A percentile compares a stretch with the other conserved stretches of the same genome.
These are phyloP conservation scores for Anisodus acutangulus DNA, from an alignment of 257 asterid genomes.

Conservation along the genomic window DNA sequence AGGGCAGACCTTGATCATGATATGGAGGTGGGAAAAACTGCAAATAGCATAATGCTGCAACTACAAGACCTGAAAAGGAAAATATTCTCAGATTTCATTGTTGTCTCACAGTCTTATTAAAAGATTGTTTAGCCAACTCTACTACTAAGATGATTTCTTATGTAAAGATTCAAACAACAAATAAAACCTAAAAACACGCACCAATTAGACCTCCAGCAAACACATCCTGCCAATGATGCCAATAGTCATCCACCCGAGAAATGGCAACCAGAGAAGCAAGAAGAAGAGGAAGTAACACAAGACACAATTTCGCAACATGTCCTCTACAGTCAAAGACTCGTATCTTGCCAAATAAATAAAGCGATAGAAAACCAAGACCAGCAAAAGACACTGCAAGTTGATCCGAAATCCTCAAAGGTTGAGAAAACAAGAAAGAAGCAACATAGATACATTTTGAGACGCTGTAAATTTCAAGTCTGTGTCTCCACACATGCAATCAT, in stretches of 20 bases:
- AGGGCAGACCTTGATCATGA: constrained; percentile 58
- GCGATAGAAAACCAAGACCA: constrained; percentile 77
- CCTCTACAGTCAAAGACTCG: constrained; percentile 72
- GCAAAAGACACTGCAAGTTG: constrained; percentile 69
- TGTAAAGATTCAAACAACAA: neutral
- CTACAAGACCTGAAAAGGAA: constrained; percentile 57
- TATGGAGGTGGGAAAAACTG: constrained; percentile 92
- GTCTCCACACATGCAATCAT: neutral
- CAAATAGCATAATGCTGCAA: constrained; percentile 75
- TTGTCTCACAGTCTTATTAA: neutral
- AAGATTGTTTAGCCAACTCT: neutral
- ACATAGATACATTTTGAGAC: neutral
- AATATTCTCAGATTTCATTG: neutral
- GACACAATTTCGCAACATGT: constrained; percentile 77
- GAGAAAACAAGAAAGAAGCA: constrained; percentile 20
- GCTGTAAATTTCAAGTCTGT: constrained; percentile 4
- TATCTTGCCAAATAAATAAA: constrained; percentile 79
- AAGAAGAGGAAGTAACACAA: constrained; percentile 68
- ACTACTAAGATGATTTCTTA: neutral
- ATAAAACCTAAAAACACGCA: constrained; percentile 37
- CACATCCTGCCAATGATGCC: constrained; percentile 97
- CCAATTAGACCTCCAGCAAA: constrained; percentile 84
- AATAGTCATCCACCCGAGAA: constrained; percentile 80
- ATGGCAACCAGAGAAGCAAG: constrained; percentile 66
- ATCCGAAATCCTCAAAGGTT: constrained; percentile 15